These are phyloP conservation scores for Leccinellum albellum DNA, from an alignment of 768 basidiomycete species.

Conservation along the genomic window DNA sequence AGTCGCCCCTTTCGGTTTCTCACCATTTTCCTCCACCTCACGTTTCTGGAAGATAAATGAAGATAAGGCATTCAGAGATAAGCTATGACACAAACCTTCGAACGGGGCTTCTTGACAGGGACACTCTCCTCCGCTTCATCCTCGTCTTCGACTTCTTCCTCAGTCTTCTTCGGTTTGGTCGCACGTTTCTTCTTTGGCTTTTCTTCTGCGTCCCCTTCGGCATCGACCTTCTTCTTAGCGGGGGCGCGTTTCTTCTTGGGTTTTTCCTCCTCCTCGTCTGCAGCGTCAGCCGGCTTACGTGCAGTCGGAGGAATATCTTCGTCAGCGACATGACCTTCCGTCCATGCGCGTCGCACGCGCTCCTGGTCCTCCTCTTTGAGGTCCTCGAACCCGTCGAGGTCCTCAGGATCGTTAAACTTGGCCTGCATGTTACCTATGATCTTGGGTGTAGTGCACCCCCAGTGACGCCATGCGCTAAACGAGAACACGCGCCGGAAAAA, in stretches of 20 bases:
- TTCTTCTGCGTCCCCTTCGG: constrained; percentile 34
- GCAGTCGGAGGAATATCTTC: constrained; percentile 81
- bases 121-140: constrained; percentile 32
- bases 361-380: constrained; percentile 66
- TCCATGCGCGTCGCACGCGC: constrained; percentile 68
- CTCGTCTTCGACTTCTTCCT: constrained; percentile 35
- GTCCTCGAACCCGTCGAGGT: constrained; percentile 84
- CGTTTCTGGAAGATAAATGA: constrained; percentile 27
- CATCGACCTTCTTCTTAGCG: constrained; percentile 34
- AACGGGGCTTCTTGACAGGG: constrained; percentile 33
- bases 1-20: constrained; percentile 48
- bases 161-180: constrained; percentile 29
- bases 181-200: constrained; percentile 36
- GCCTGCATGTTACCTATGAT: constrained; percentile 72
- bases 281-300: constrained; percentile 50
- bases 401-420: constrained; percentile 51
- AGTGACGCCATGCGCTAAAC: constrained; percentile 78
- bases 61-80: constrained; percentile 3
- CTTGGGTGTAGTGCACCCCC: constrained; percentile 77
- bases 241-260: constrained; percentile 48
- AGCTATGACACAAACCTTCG: constrained; percentile 30
- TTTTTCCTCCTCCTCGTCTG: constrained; percentile 50
- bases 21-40: constrained; percentile 31
- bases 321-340: constrained; percentile 72
- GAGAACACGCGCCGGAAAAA: neutral